Evolutionary conservation across 495 filamentous ascomycete genomes (phyloP), one percentile per base, ranked within the genome.

Genomic region (Aspergillus baeticus): DNA sequence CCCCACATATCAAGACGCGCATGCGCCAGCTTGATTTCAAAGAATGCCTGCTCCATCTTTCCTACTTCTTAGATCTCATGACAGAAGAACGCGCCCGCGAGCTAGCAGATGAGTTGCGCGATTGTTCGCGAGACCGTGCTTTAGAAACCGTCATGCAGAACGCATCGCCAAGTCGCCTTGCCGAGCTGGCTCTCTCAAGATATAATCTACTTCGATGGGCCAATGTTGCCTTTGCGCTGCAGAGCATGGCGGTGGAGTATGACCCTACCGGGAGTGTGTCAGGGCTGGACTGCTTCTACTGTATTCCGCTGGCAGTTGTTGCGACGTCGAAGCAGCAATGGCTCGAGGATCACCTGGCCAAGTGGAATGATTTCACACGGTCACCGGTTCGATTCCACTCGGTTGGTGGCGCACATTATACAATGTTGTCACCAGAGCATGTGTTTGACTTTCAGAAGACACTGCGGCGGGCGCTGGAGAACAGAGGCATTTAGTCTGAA

Each of bases 1-100:
- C 81, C 6, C 83, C 81, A 0, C 76, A 81, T 55, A 81, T 81
- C 69, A 80, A 80, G 55, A 31, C 38, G 2, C 73, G 78, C 14
- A 82, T 84, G 72, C 73, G 76, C 8, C 55, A 74, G 45, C 72
- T 81, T 7, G 63, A 71, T 35, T 86, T 72, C 71, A 71, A 65
- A 10, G 67, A 63, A 29, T 70, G 71, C 47, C 55, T 84, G 5
- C 42, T 82, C 1, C 72, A 81, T 54, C 62, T 86, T 4, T 57
- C 64, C 14, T 71, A 78, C 51, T 84, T 86, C 61, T 48, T 81
- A 5, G 71, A 62, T 10, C 60, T 84, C 3, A 73, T 79, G 23
- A 63, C 59, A 10, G 77, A 81, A 42, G 60, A 55, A 0, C 58
- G 52, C n/a, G 63, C 71, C 0, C 54, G 66, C 20, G 54, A 62